Base-by-base conservation (phyloP, 1,284 basidiomycete species). In the Naganishia sp. region DNA sequence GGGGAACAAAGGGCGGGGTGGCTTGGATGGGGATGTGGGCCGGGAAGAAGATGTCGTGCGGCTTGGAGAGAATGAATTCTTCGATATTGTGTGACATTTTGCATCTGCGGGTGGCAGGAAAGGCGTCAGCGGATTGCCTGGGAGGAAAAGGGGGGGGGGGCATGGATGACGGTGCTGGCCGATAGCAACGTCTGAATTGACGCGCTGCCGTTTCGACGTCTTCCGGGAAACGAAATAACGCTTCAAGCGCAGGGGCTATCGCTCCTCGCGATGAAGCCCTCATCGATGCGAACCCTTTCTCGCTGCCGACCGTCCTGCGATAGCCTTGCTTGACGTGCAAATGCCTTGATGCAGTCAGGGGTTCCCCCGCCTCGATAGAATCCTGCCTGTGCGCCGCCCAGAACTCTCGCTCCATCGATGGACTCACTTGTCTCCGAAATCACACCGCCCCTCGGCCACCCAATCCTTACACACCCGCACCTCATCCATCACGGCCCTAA, bases 11-110 rank as follows among this genome's bases (percentile, higher is more conserved):
- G 6, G 87, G 87, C 13, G 83, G 78, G 28, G 74, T 66, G 42
- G 78, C 74, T 3, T 71, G 75, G 36, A 87, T 79, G 52, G 81
- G 80, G 6, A 79, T 74, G 0, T 79, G 57, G 6, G 79, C 72
- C 6, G 86, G 85, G 56, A 88, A 84, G 54, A 81, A 83, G 25
- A 95, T 82, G 75, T 96, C 94, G 56, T 75, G 79, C 0, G 88
- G 85, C 80, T 96, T 96, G 1, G 83, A 83, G 18, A 83, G 82
- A 43, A 97, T 85, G 78, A 96, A 98, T 3, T 81, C 83, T 2
- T 82, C 72, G 68, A 94, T 82, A 72, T 92, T 88, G 77, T 98
- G 95, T 3, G 86, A 88, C 74, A 86, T 90, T 43, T 87, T 86
- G 75, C 94, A 97, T 65, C 88, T 90, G 69, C 7, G n/a, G 13